Base-by-base conservation (phyloP, 352 stramenopile species). In the Elongisporangium undulatum region DNA sequence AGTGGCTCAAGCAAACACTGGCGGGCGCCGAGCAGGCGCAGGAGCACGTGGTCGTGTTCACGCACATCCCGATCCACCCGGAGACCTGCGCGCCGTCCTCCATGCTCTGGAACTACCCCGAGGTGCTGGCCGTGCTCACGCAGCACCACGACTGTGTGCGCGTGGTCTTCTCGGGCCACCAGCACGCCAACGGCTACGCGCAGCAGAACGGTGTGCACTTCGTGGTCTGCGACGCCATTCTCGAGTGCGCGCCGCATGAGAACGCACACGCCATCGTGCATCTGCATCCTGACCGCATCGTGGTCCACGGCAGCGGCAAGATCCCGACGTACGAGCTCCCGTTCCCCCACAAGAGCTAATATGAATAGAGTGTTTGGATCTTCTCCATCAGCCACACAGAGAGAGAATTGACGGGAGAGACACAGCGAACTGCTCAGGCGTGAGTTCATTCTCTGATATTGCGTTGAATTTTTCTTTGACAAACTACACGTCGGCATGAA, bases 31-130 rank as follows among this genome's bases (percentile, higher is more conserved):
- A 62, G 7, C 54, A 54, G 8, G 51, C 34, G n/a, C 22, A 53
- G 4, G 64, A 92, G 54, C 53, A 90, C 41, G 82, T 93, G 38
- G 51, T 95, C 10, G 55, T 95, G 10, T 93, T 93, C 62, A 77
- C 77, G 16, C 85, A 95, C 56, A 74, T 89, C 4, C 85, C 85
- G 12, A 64, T 90, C 24, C 79, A 90, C 48, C 81, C 77, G 1
- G 72, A 51, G 23, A 74, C 76, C 17, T 67, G 68, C 7, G 41
- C 57, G 51, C 59, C 69, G 52, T 75, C 74, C 13, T 74, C 68
- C 54, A 62, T 93, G 56, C 68, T 92, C 15, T 95, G 85, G 85
- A 92, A 95, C 63, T 93, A 90, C 66, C 62, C 84, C 21, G 73
- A 86, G 59, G 61, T 93, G 19, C 56, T 93, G 19, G 61, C 64